Percentiles rank a stretch among this genome's conserved stretches.
These are phyloP conservation scores for Venturia effusa DNA, from an alignment of 2,329 filamentous ascomycete genomes.

Conservation along the genomic window DNA sequence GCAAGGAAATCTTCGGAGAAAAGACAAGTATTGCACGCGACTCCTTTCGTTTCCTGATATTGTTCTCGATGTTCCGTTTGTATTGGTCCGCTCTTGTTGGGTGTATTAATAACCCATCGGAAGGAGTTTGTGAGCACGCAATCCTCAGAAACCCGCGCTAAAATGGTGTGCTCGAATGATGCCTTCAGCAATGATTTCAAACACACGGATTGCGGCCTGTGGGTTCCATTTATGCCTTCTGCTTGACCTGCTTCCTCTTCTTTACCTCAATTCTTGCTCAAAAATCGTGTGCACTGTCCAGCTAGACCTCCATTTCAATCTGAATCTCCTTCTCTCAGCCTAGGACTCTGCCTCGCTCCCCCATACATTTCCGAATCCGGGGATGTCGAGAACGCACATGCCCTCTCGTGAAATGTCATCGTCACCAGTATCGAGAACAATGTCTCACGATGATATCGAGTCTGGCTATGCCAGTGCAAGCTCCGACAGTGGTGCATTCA, in stretches of 20 bases:
- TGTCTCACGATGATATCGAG: conserved; percentile 34
- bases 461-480: conserved; percentile 74
- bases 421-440: background rate
- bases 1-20: background rate
- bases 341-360: background rate
- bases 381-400: background rate
- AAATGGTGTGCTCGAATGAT: conserved; percentile 5
- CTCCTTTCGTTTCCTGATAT: background rate
- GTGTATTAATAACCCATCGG: background rate
- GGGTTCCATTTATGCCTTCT: conserved; percentile 1
- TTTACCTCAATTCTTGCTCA: background rate
- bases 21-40: background rate
- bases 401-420: conserved; percentile 5
- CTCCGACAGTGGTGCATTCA: conserved; percentile 52
- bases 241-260: background rate
- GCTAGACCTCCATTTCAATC: background rate
- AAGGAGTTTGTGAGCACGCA: background rate
- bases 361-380: background rate
- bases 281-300: background rate
- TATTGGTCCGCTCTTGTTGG: background rate
- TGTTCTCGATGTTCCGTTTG: background rate
- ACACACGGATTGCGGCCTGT: background rate
- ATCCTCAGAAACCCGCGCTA: background rate
- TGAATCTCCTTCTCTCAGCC: background rate
- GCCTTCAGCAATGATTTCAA: conserved; percentile 7